These are phyloP conservation scores for Phoma herbarum DNA, from an alignment of 2,329 filamentous ascomycete genomes.

Conservation along the genomic window DNA sequence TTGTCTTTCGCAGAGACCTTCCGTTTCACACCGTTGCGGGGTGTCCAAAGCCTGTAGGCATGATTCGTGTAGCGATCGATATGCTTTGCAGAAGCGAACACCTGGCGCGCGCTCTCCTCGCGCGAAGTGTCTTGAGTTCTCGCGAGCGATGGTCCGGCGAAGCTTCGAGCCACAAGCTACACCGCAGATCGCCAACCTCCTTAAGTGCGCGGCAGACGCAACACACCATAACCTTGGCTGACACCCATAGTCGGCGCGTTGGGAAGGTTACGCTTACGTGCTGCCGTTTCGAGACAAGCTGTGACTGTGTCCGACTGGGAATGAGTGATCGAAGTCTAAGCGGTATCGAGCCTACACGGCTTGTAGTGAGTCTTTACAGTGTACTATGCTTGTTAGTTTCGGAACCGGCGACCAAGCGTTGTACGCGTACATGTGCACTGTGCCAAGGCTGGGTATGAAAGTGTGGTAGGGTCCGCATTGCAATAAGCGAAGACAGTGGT, in stretches of 20 bases:
- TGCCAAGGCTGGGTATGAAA: background rate
- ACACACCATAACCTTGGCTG: background rate
- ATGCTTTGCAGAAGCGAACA: background rate
- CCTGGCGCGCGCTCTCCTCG: background rate
- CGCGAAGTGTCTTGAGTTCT: background rate
- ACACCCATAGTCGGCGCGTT: background rate
- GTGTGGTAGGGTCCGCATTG: background rate
- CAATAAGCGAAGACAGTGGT: background rate
- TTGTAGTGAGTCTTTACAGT: background rate
- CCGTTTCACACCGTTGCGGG: background rate
- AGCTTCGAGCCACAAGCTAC: background rate
- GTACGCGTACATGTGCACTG: background rate
- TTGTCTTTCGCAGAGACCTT: background rate
- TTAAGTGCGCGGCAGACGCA: background rate
- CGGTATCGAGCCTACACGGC: background rate
- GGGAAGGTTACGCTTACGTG: slow-evolving; percentile 13
- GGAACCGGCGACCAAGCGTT: background rate
- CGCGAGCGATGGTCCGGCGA: background rate
- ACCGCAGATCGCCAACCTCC: slow-evolving; percentile 1
- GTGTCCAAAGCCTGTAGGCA: background rate
- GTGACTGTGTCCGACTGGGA: background rate
- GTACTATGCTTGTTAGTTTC: background rate
- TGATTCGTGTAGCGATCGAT: slow-evolving; percentile 1
- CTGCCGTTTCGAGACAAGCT: background rate
- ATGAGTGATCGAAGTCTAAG: background rate